Evolutionary conservation across 805 yeast genomes (phyloP).

Genomic region (Aciculoconidium aculeatum): DNA sequence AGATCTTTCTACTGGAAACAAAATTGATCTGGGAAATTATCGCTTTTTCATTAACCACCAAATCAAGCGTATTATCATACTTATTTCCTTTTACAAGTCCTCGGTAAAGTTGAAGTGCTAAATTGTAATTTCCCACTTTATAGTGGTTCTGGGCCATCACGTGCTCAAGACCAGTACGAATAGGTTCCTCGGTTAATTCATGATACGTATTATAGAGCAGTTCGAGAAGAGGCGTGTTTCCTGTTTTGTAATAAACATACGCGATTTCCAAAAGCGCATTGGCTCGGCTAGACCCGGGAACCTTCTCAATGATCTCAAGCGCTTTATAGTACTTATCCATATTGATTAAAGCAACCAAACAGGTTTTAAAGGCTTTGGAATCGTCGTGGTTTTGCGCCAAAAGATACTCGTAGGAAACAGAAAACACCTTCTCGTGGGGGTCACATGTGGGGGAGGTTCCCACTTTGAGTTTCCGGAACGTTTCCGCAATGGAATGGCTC

Average conservation of each 20-base stretch:
- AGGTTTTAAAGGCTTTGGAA: slow-evolving; percentile 31
- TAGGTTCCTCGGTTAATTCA: slow-evolving; percentile 11
- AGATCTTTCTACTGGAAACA: slow-evolving; percentile 3
- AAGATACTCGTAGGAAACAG: slow-evolving; percentile 36
- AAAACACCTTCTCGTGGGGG: slow-evolving; percentile 33
- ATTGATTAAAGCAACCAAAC: slow-evolving; percentile 55
- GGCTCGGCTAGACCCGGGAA: slow-evolving; percentile 26
- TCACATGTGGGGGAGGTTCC: slow-evolving; percentile 14
- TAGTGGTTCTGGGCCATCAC: slow-evolving; percentile 51
- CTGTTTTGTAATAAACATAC: slow-evolving; percentile 56
- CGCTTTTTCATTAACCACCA: slow-evolving; percentile 63
- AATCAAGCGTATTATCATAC: slow-evolving; percentile 44
- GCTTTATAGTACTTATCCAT: slow-evolving; percentile 53
- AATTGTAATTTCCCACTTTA: slow-evolving; percentile 36
- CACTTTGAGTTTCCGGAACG: slow-evolving; percentile 36
- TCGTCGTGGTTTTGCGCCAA: slow-evolving; percentile 33
- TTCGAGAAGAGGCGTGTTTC: slow-evolving; percentile 28
- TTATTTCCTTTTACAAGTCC: slow-evolving; percentile 30
- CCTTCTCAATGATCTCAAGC: slow-evolving; percentile 32
- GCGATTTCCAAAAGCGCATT: slow-evolving; percentile 46
- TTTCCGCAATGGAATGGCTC: slow-evolving; percentile 36
- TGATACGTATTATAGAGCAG: slow-evolving; percentile 13
- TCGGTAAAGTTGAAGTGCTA: slow-evolving; percentile 44
- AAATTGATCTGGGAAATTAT: slow-evolving; percentile 46
- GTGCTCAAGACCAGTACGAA: slow-evolving; percentile 37